Base-by-base conservation (phyloP, 768 basidiomycete genomes). In the Porphyrellus cyaneotinctus region DNA sequence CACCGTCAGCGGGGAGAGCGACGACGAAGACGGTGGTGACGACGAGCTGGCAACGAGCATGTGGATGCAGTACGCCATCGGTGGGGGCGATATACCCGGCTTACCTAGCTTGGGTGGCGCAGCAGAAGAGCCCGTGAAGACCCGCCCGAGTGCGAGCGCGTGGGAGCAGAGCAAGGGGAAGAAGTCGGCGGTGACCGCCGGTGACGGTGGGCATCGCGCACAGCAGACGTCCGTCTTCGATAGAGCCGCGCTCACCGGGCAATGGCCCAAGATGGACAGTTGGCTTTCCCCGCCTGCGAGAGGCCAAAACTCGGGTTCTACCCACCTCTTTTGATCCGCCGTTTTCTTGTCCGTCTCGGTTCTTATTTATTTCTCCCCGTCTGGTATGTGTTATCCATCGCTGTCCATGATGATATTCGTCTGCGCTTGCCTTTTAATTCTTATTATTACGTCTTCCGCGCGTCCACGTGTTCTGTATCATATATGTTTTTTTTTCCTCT, bases 231-330 rank as follows among this genome's bases (percentile, higher is more conserved):
- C 64, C 44, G 60, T 32, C 50, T 64, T 61, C 50, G 65, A 66
- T 58, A 63, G 55, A 60, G 64, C 67, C 53, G 61, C 58, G 51
- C 13, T 60, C 32, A 42, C 62, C 43, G 68, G 63, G 26, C 67
- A 61, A 33, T 67, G 68, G 68, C 69, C 67, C 47, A 71, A 68
- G 62, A 65, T 71, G 69, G 68, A 69, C 60, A 70, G 51, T 39
- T 69, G 68, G 67, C 32, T 68, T 52, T 57, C 67, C 18, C 60
- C 66, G 20, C 57, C 66, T 35, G 47, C 67, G 15, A 55, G 69
- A 32, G 65, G 68, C 4, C 65, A 69, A 48, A 70, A 41, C 49
- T 65, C 69, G 32, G 63, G 68, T 26, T 69, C 68, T 12, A 42
- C 69, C 28, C 51, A 65, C 50, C 60, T 69, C 39, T 60, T 69